Evolutionary conservation across 192 early-diverging fungal genomes (phyloP), one percentile per base, ranked within the genome.

Genomic region (Oehlia diaphana): DNA sequence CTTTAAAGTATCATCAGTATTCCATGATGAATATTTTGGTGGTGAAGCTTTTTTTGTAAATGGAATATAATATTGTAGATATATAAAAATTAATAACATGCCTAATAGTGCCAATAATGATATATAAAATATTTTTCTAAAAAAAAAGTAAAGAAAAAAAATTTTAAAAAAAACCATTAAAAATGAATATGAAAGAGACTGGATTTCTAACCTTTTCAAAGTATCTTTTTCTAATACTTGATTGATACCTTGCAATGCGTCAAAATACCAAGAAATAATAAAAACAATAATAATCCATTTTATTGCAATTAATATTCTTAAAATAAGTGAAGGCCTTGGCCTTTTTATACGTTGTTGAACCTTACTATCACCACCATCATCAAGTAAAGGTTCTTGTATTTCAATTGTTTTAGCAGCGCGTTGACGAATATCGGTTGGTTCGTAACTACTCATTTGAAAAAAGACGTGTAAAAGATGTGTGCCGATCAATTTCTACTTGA

Each of bases 21-120:
- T 8, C 72, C 72, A 74, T 49, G 7, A 16, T 58, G n/a, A 23
- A 74, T 61, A 74, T 28, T 74, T 74, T 49, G 72, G 72, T 28
- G n/a, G n/a, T 35, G 42, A 16, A 16, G 26, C 26, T 28, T 37
- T 12, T 31, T 28, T 61, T 16, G 23, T 53, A 14, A 74, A 58
- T 19, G 72, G 72, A 12, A 58, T 42, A 61, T 33, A 58, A 12
- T 33, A 49, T 62, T 74, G 47, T 26, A 74, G 31, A 50, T 58
- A 74, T 35, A 74, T 35, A 28, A 58, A 53, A 61, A 58, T 39
- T 9, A 39, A 21, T 35, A 69, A 9, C 12, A 33, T 69, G 39
- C 14, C 2, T 16, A 33, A 69, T 39, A 69, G 8, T 35, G 33
- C 26, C 1, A 69, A 21, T 21, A 9, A 21, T 69, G 67, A 69